Base-by-base conservation (phyloP, 306 rosid species). In the Arachis hypogaea region DNA sequence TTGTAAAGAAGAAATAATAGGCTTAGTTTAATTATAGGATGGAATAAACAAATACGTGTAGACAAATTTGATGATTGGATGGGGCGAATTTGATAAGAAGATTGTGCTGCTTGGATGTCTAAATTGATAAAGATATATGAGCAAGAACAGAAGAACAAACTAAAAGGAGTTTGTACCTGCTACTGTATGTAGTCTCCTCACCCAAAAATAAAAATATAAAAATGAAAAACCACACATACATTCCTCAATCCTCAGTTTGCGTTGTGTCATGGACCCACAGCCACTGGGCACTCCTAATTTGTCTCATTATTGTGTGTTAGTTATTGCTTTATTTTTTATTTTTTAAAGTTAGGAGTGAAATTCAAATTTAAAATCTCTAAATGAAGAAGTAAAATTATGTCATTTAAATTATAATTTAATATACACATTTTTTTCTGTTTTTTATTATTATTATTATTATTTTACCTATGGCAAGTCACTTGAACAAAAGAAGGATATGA, bases 201-300 rank as follows among this genome's bases (percentile, higher is more conserved):
- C 22, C 22, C 22, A 22, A 22, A 22, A 22, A 22, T 22, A 22
- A 22, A 22, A 22, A 22, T 22, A 22, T 22, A 22, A 22, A 22
- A 22, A 22, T 22, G 22, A 22, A 22, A 22, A 22, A 1, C 1
- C 22, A 22, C 22, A 22, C 22, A 22, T 22, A 11, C 52, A 47
- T 9, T n/a, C 3, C 52, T 9, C 52, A 47, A 9, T 47, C 52
- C 52, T 47, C 4, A 47, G 56, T 12, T n/a, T 51, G 57, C 57
- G 5, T 51, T 51, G 57, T 51, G 65, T 10, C 51, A 69, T 69
- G 74, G 63, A 18, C 73, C 51, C 73, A 11, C 74, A 0, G 22
- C 22, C 22, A 22, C 22, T 36, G 1, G 62, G 7, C 40, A 68
- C 3, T 22, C 64, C 42, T 56, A 42, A 22, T 70, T 70, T 70